These are phyloP conservation scores for Aphanomyces stellatus DNA, from an alignment of 352 stramenopile species.

Conservation along the genomic window DNA sequence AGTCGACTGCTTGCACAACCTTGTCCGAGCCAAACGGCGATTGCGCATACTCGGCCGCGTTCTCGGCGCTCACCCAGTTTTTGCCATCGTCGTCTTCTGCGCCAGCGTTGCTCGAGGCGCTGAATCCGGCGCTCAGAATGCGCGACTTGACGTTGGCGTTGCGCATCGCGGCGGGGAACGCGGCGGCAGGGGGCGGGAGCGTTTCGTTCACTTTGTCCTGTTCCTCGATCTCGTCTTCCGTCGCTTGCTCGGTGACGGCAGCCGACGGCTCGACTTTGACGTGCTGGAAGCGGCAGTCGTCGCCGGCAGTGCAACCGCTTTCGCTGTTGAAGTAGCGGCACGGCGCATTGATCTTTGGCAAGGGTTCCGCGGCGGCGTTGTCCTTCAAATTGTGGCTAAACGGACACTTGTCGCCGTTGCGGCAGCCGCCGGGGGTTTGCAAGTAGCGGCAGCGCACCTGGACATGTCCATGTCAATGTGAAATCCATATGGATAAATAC, in stretches of 20 bases:
- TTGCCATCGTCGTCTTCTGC: slow-evolving; percentile 77
- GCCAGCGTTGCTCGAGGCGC: slow-evolving; percentile 64
- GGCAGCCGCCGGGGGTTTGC: slow-evolving; percentile 62
- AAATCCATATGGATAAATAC: slow-evolving; percentile 3
- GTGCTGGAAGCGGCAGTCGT: slow-evolving; percentile 65
- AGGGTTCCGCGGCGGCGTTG: slow-evolving; percentile 20
- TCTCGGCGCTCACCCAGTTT: slow-evolving; percentile 76
- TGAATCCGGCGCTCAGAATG: slow-evolving; percentile 69
- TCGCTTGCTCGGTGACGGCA: slow-evolving; percentile 12
- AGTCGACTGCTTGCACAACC: slow-evolving; percentile 45
- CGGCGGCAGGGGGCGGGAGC: not conserved
- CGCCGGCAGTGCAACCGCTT: slow-evolving; percentile 61
- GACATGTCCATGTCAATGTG: not conserved
- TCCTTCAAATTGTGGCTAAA: slow-evolving; percentile 61
- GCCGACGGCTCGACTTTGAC: slow-evolving; percentile 26
- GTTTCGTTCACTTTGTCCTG: slow-evolving; percentile 28
- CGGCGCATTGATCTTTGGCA: slow-evolving; percentile 53
- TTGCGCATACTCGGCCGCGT: slow-evolving; percentile 45
- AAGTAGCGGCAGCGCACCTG: slow-evolving; percentile 36
- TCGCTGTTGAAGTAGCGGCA: slow-evolving; percentile 71
- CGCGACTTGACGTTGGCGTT: slow-evolving; percentile 80
- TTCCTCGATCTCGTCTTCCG: slow-evolving; percentile 11
- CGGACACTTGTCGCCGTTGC: slow-evolving; percentile 68
- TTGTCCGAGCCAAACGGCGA: slow-evolving; percentile 74
- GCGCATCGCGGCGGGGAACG: slow-evolving; percentile 28